Evolutionary conservation across 352 stramenopile species (phyloP).

Genomic region (Phytophthora europaea): DNA sequence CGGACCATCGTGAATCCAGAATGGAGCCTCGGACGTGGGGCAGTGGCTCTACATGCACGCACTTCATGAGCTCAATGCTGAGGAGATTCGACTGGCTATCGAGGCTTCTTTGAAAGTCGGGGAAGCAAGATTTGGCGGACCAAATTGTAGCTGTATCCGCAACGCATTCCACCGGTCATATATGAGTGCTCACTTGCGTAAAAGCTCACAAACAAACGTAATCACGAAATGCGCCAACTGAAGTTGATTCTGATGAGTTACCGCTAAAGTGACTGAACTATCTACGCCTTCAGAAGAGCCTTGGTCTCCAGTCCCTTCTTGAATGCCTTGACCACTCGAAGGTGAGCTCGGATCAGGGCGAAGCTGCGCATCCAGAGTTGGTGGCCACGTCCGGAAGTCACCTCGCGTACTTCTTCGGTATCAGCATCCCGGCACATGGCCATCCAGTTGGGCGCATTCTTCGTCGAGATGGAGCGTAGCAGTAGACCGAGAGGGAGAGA

Average conservation of each 20-base stretch:
- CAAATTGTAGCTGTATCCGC: no score
- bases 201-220: no score
- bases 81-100: no score
- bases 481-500: conserved; percentile 59
- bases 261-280: neutral
- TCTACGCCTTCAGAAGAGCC: conserved; percentile 35
- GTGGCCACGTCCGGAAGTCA: conserved; percentile 43
- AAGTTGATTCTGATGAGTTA: neutral
- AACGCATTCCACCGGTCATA: no score
- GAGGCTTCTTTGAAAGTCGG: no score
- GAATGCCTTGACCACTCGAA: conserved; percentile 73
- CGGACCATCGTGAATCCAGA: no score
- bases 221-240: no score
- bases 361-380: conserved; percentile 62
- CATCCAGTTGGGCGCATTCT: conserved; percentile 68
- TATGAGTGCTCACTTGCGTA: no score
- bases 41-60: no score
- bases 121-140: no score
- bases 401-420: conserved; percentile 35
- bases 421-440: conserved; percentile 59
- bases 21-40: no score
- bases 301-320: conserved; percentile 58
- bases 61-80: no score
- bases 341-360: conserved; percentile 58
- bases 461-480: conserved; percentile 63